Conservation (phyloP, 176 grass and related monocot species). For the Rhynchospora breviuscula region DNA sequence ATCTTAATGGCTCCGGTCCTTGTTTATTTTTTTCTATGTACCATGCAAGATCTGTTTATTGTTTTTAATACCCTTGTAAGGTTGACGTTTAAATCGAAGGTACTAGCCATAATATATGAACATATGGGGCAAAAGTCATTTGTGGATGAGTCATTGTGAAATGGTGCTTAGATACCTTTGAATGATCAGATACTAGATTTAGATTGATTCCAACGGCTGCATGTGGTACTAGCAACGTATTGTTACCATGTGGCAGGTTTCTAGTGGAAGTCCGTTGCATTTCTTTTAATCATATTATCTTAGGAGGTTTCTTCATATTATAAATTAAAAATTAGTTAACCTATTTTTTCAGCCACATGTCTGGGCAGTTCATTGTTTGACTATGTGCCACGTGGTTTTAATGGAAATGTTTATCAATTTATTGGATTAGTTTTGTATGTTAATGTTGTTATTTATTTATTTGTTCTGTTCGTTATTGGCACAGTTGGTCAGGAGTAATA, state of each 20-base stretch:
- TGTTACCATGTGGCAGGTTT: neutral
- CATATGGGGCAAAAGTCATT: neutral
- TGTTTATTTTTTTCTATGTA: neutral
- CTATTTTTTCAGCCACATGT: neutral
- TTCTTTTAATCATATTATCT: slow-evolving; percentile 1
- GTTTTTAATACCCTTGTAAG: neutral
- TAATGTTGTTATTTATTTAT: neutral
- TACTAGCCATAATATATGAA: neutral
- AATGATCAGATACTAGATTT: neutral
- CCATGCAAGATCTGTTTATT: neutral
- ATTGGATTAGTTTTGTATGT: neutral
- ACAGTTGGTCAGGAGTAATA: slow-evolving; percentile 97
- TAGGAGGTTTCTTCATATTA: neutral
- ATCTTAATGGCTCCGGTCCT: neutral
- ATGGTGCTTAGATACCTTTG: neutral
- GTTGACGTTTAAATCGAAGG: neutral
- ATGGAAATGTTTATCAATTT: neutral
- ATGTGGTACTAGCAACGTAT: neutral
- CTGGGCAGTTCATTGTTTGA: neutral
- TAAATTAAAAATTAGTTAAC: neutral
- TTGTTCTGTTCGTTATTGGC: neutral
- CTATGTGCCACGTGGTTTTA: neutral
- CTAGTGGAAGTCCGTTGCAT: neutral
- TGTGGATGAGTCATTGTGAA: neutral
- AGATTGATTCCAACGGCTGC: neutral